Percentiles rank a stretch among this genome's conserved stretches.
These are phyloP conservation scores for Ophiostoma tasmaniense DNA, from an alignment of 2,329 filamentous ascomycete species.

Conservation along the genomic window DNA sequence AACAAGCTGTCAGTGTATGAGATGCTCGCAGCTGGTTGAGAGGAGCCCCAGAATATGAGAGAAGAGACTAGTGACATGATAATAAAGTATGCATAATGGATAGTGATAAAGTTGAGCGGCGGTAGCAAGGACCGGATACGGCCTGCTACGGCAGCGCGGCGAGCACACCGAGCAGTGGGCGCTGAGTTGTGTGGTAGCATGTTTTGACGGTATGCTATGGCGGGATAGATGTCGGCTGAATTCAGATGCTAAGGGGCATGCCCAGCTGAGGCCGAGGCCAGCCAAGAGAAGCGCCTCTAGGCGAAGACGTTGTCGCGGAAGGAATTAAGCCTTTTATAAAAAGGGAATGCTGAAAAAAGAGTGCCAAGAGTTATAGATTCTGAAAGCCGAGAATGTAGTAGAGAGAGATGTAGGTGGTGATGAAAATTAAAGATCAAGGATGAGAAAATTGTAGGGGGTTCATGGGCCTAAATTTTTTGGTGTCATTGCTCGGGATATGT, in stretches of 20 bases:
- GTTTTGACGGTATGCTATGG: not conserved
- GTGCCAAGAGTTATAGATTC: not conserved
- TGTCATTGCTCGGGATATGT: not conserved
- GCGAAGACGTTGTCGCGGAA: not conserved
- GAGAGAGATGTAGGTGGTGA: not conserved
- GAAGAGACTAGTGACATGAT: conserved; percentile 45
- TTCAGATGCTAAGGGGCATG: not conserved
- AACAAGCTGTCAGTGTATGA: conserved; percentile 57
- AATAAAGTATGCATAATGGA: conserved; percentile 61
- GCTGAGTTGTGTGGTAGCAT: not conserved
- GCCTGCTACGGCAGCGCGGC: not conserved
- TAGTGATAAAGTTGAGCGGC: conserved; percentile 50
- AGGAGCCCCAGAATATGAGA: conserved; percentile 51
- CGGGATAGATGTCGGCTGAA: not conserved
- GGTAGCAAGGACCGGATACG: conserved; percentile 37
- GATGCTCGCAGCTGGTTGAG: conserved; percentile 42
- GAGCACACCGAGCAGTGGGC: not conserved
- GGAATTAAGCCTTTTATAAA: not conserved
- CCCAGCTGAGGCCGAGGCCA: not conserved
- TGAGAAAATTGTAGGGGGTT: not conserved
- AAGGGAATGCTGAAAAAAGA: not conserved
- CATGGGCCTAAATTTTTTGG: not conserved
- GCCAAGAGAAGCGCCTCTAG: not conserved
- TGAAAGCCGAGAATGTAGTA: not conserved
- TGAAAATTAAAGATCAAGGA: not conserved